Evolutionary conservation across 352 stramenopile species (phyloP).

Genomic region (Globisporangium okanoganense): DNA sequence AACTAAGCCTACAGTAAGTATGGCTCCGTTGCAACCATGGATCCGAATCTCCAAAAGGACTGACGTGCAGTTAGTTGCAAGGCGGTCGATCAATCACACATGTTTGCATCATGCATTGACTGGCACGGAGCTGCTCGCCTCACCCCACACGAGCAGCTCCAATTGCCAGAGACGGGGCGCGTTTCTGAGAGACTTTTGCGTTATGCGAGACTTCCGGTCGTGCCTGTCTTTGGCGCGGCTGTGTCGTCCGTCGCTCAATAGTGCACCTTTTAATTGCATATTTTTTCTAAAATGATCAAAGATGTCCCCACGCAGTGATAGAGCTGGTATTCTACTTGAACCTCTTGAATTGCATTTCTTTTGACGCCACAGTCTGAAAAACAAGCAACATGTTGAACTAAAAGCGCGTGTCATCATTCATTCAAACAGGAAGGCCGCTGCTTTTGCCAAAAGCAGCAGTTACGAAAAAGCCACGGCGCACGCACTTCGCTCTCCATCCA

Average conservation of each 20-base stretch:
- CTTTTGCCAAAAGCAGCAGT: conserved; percentile 3
- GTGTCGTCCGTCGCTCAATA: neutral
- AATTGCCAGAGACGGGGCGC: conserved; percentile 1
- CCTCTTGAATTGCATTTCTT: neutral
- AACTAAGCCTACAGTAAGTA: no score
- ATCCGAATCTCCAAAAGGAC: no score
- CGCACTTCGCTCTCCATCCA: conserved; percentile 1
- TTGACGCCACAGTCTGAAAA: neutral
- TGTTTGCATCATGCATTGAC: neutral
- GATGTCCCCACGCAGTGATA: neutral
- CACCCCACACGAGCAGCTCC: neutral
- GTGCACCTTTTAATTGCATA: neutral
- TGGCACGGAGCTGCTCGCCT: neutral
- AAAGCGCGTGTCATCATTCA: conserved; percentile 9
- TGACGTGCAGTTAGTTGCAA: neutral
- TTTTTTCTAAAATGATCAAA: neutral
- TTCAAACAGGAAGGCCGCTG: neutral
- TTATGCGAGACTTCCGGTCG: conserved; percentile 4
- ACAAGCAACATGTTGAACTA: conserved; percentile 8
- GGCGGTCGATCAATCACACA: neutral
- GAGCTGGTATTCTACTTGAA: no score
- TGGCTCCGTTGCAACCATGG: no score
- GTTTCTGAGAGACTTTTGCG: conserved; percentile 7
- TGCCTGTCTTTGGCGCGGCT: neutral
- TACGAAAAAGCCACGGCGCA: conserved; percentile 5